Evolutionary conservation across 805 yeast species (phyloP), one percentile per base, ranked within the genome.

Genomic region (Candida vartiovaarae): DNA sequence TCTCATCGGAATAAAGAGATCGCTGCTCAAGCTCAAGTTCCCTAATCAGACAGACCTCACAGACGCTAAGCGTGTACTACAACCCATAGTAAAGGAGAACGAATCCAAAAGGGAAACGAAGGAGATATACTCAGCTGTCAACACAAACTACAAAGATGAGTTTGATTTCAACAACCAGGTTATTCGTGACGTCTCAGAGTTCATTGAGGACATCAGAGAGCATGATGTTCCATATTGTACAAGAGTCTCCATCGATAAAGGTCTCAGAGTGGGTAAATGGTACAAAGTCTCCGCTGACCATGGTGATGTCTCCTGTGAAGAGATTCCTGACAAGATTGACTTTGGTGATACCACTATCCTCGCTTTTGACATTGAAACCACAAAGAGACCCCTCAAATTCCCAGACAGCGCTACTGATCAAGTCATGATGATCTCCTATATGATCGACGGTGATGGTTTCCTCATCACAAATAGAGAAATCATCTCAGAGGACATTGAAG

Each of bases 401-500:
- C 99, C 99, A 0, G 99, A 88, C 56, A 76, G 96, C 5, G 71
- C 83, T 8, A 73, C 84, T 5, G 99, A 93, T 65, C 95, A 87
- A 63, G 76, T 93, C 34, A 93, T 93, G 97, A 95, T 95, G 99
- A 93, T 93, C 40, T 95, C 99, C 3, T 93, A 93, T 61, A 95
- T 95, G 99, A 90, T 93, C 48, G 99, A 93, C 60, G 99, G 98
- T 8, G 95, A 87, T 54, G 99, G 99, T 33, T 93, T 69, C 59
- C 68, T 93, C 34, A 95, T 93, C 47, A 93, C 98, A 8, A 93
- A 93, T 60, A 70, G 99, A 55, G 96, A 90, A 53, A 88, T 93
- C 54, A 90, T 93, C 33, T 81, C 95, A 6, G 86, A 88, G 60
- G 98, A 95, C 62, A 93, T 93, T 45, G 95, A 85, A 40, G 98